Conservation (phyloP, 306 rosid genomes). For the Bauhinia variegata region DNA sequence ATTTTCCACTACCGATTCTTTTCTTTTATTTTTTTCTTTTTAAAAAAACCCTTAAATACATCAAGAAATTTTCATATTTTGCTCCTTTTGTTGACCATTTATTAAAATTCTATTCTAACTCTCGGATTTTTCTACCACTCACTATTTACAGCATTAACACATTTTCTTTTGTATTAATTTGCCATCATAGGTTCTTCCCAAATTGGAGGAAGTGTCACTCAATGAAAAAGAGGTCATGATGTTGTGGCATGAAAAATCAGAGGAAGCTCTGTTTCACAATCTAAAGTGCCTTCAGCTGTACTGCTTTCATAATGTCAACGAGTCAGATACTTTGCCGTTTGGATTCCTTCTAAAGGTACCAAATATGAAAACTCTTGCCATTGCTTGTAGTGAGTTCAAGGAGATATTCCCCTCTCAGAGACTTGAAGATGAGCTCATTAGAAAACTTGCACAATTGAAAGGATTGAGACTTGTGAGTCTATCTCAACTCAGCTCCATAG, state of each 20-base stretch:
- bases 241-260: neutral
- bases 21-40: no score
- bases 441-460: neutral
- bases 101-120: no score
- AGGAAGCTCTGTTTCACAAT: neutral
- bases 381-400: neutral
- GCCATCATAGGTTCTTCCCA: neutral
- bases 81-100: no score
- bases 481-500: neutral
- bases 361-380: neutral
- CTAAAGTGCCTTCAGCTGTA: neutral
- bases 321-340: neutral
- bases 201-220: neutral
- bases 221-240: neutral
- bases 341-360: neutral
- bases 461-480: accelerated
- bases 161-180: neutral
- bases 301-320: neutral
- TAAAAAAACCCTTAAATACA: no score
- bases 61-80: no score
- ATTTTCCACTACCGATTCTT: no score
- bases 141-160: no score
- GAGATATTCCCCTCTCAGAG: neutral
- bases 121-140: no score
- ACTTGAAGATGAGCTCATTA: neutral